Evolutionary conservation across 441 rosid genomes (phyloP).

Genomic region (Adansonia madagascariensis): DNA sequence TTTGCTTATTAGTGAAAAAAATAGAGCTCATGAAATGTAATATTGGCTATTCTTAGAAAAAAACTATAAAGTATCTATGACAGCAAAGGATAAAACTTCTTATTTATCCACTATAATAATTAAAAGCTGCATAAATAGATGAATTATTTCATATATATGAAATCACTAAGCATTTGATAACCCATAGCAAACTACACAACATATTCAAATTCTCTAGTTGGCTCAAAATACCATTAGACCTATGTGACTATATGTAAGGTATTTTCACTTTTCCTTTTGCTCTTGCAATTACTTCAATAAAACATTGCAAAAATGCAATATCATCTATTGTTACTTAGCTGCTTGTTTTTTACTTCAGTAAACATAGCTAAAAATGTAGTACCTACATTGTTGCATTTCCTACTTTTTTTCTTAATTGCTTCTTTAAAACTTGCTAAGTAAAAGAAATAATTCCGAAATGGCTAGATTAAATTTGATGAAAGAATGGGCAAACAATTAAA

Average conservation of each 20-base stretch:
- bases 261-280: background rate
- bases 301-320: no score
- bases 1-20: background rate
- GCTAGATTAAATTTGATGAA: no score
- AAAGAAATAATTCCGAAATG: no score
- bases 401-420: background rate
- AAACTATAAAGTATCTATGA: background rate
- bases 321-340: no score
- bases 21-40: background rate
- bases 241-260: background rate
- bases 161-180: conserved; percentile 7
- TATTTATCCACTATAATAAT: background rate
- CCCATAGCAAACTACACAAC: background rate
- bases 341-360: no score
- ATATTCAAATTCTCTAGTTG: background rate
- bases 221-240: conserved; percentile 8
- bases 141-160: background rate
- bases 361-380: background rate
- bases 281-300: background rate
- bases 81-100: background rate
- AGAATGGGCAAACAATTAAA: no score
- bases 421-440: background rate
- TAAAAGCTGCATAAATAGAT: background rate
- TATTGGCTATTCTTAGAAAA: background rate
- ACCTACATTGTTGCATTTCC: background rate